phyloP scores from a whole-genome alignment of 306 rosid species.

The Luffa aegyptiaca region DNA sequence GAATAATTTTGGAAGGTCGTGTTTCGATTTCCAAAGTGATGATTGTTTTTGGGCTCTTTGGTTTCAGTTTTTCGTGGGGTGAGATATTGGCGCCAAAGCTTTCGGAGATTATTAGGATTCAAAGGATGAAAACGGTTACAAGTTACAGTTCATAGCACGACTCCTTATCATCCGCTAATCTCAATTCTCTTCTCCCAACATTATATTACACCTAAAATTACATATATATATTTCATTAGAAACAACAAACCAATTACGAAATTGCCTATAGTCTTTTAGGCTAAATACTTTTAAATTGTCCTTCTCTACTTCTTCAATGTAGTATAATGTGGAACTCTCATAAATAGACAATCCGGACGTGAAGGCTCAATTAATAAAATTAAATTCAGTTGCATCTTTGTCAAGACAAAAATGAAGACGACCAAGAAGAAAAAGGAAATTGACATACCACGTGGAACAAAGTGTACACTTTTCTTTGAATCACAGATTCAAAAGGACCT shows the following conservation, averaged over 20 bases:
- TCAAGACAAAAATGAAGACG: background rate
- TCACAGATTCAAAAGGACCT: background rate
- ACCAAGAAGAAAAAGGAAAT: no score
- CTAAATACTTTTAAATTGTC: background rate
- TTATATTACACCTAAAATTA: background rate
- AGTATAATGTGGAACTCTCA: background rate
- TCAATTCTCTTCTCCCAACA: background rate
- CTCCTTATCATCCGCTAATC: background rate
- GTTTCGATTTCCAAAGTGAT: background rate
- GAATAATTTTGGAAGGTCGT: background rate
- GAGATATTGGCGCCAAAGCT: constrained; percentile 64
- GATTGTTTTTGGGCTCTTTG: background rate
- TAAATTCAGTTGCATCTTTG: background rate
- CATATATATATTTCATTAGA: background rate
- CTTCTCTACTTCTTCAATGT: background rate
- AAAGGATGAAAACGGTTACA: background rate
- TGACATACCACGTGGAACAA: background rate
- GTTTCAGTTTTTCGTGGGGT: constrained; percentile 26
- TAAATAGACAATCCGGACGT: background rate
- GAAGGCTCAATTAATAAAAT: background rate
- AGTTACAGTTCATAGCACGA: background rate
- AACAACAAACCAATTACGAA: no score
- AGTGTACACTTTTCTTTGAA: no score
- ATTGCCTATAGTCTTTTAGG: no score
- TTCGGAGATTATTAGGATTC: constrained; percentile 46